Base-by-base conservation (phyloP, 805 yeast species). In the Saccharomycopsis sp. region DNA sequence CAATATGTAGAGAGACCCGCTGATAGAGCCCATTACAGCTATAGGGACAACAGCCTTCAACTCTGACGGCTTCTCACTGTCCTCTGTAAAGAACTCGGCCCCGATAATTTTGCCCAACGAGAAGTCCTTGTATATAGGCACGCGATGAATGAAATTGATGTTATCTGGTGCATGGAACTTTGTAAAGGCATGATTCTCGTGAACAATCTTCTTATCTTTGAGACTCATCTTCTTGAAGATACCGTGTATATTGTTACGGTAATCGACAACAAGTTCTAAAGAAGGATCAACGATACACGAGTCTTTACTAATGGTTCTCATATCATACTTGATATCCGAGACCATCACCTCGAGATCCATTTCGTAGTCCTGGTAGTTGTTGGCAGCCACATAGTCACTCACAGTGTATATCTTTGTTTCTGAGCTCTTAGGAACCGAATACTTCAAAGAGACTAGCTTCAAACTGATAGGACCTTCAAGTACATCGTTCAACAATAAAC, bases 311-410 rank as follows among this genome's bases (percentile, higher is more conserved):
- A 44, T 44, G 8, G 22, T 44, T 44, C 49, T 44, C 22, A 44
- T 17, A 44, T 44, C 49, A 17, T 44, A 44, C 12, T 44, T n/a
- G 49, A 44, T 44, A 44, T 44, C 49, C 5, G 20, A 44, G 22
- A 44, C 3, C 20, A 44, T 72, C 24, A 73, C 73, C 56, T 72
- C 74, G 38, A 74, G 60, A 1, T 74, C 74, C 75, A 74, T 73
- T 20, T 73, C 67, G 63, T 73, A 74, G 34, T 61, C 63, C 44
- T 58, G 58, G 23, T 61, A 61, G 12, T 53, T 56, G 35, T 61
- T 61, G 12, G 53, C 62, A n/a, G 51, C 59, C n/a, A 58, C 59
- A 44, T 61, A 61, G 52, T 61, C 63, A 50, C 38, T 47, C 22
- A 61, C 62, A 3, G 63, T 61, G 35, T 61, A 61, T n/a, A 58